These are phyloP conservation scores for Termitomyces sp. DNA, from an alignment of 768 basidiomycete species.

Conservation along the genomic window DNA sequence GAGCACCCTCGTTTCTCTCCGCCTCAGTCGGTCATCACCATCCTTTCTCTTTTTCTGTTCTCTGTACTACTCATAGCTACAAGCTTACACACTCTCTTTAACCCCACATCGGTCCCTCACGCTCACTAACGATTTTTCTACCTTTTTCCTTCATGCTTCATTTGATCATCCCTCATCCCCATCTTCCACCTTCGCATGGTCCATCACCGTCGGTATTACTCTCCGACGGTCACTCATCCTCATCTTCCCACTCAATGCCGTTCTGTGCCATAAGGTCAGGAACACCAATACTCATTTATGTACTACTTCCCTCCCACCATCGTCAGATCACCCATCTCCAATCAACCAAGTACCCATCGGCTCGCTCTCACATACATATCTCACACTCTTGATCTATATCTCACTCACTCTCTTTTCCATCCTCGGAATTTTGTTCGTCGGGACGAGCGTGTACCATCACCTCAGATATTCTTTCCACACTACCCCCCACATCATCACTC, in stretches of 20 bases:
- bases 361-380: slow-evolving; percentile 4
- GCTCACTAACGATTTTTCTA: not conserved
- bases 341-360: not conserved
- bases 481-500: not conserved
- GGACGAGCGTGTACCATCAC: slow-evolving; percentile 31
- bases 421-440: slow-evolving; percentile 27
- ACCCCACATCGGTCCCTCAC: not conserved
- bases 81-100: not conserved
- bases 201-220: not conserved
- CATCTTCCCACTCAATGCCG: not conserved
- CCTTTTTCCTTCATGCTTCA: not conserved
- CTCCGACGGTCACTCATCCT: not conserved
- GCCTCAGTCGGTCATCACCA: not conserved
- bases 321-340: not conserved
- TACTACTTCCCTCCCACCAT: not conserved
- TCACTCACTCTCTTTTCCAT: not conserved
- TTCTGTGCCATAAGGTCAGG: not conserved
- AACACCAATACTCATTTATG: not conserved
- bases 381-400: not conserved
- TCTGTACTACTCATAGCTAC: not conserved
- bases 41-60: not conserved
- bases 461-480: not conserved
- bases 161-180: not conserved
- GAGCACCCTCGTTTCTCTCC: not conserved
- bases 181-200: not conserved